Evolutionary conservation across 139 green algal species (phyloP).

Genomic region (Volvox africanus): DNA sequence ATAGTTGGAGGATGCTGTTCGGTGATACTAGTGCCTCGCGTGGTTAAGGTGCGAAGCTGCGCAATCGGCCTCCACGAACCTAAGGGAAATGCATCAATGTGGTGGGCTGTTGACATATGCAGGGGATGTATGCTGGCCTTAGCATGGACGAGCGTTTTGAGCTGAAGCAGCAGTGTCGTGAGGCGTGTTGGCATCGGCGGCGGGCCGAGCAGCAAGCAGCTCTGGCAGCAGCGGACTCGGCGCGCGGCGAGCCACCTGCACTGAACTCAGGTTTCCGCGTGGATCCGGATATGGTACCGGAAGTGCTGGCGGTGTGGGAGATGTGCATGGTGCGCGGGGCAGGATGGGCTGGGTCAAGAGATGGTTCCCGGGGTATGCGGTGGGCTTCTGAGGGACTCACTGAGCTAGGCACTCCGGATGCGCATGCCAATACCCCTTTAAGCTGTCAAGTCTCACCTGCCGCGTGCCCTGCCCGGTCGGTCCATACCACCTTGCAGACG

Average conservation of each 20-base stretch:
- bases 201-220: background rate
- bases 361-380: too few species aligned
- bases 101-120: too few species aligned
- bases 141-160: slow-evolving; percentile 17
- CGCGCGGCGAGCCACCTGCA: slow-evolving; percentile 69
- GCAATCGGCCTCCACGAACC: too few species aligned
- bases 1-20: too few species aligned
- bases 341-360: background rate
- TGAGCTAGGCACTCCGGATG: too few species aligned
- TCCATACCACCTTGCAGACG: slow-evolving; percentile 47
- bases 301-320: slow-evolving; percentile 82
- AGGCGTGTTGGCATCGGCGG: background rate
- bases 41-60: too few species aligned
- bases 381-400: too few species aligned
- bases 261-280: slow-evolving; percentile 62
- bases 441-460: background rate
- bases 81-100: too few species aligned
- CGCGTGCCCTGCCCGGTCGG: background rate
- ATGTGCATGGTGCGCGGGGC: slow-evolving; percentile 62
- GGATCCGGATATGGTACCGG: slow-evolving; percentile 61
- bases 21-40: too few species aligned
- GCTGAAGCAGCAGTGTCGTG: slow-evolving; percentile 39
- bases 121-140: background rate
- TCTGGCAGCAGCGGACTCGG: slow-evolving; percentile 55
- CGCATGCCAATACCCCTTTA: too few species aligned